These are phyloP conservation scores for Cubamyces sp. DNA, from an alignment of 768 basidiomycete genomes.

Conservation along the genomic window DNA sequence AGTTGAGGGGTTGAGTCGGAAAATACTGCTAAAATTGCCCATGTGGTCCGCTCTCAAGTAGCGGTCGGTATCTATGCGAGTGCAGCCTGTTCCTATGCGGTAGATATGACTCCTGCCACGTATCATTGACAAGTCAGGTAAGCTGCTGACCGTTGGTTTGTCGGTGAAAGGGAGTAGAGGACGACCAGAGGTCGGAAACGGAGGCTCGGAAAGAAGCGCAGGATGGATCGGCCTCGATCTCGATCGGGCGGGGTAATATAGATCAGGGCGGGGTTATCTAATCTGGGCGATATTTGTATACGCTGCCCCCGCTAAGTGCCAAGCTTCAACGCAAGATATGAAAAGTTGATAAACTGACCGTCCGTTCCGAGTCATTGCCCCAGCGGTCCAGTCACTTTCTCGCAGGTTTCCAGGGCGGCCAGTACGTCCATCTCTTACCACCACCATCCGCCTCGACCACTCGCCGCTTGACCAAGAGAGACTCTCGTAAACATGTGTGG, in stretches of 20 bases:
- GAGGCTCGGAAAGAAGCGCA: constrained; percentile 10
- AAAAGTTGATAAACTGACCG: constrained; percentile 18
- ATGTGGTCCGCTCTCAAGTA: no score
- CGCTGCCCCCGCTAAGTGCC: not conserved
- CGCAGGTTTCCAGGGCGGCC: not conserved
- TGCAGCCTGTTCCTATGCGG: not conserved
- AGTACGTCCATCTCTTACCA: not conserved
- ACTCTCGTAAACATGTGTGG: constrained; percentile 74
- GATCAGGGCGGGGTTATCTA: constrained; percentile 17
- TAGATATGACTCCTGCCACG: not conserved
- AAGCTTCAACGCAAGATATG: not conserved
- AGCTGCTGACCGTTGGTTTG: constrained; percentile 3
- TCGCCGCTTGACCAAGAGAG: not conserved
- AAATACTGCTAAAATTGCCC: no score
- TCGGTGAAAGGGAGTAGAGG: constrained; percentile 10
- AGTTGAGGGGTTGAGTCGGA: no score
- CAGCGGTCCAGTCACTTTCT: not conserved
- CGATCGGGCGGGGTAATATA: not conserved
- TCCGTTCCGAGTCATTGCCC: constrained; percentile 24
- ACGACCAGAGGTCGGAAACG: not conserved
- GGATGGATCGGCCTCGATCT: constrained; percentile 4
- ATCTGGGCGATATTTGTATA: constrained; percentile 12
- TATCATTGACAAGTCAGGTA: not conserved
- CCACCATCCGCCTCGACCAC: not conserved
- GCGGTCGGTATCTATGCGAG: no score